phyloP scores from a whole-genome alignment of 1,284 basidiomycete species.

The Ceratobasidium sp. region DNA sequence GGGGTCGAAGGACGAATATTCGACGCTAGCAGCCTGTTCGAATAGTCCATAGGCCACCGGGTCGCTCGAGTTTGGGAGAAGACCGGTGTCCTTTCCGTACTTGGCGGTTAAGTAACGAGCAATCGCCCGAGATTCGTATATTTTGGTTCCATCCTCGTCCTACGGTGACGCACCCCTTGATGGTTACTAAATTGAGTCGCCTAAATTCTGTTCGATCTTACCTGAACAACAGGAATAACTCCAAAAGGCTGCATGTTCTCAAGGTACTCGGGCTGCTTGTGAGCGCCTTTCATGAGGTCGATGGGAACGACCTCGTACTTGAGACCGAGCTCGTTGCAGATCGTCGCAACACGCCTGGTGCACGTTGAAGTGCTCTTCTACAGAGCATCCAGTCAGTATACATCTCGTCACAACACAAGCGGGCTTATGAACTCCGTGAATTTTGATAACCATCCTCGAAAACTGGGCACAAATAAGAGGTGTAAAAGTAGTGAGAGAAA shows the following conservation, averaged over 20 bases:
- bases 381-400: not conserved
- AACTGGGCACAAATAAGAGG: not conserved
- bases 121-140: conserved; percentile 57
- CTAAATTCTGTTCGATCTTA: too few relatives aligned
- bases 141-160: conserved; percentile 37
- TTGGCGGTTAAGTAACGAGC: conserved; percentile 53
- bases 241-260: conserved; percentile 47
- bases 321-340: conserved; percentile 41
- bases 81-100: conserved; percentile 47
- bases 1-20: conserved; percentile 57
- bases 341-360: conserved; percentile 44
- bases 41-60: conserved; percentile 53
- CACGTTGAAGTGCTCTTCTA: conserved; percentile 32
- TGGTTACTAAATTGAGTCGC: too few relatives aligned
- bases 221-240: conserved; percentile 41
- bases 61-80: conserved; percentile 48
- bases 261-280: conserved; percentile 43
- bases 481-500: not conserved
- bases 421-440: conserved; percentile 1
- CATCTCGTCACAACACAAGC: not conserved
- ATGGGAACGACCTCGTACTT: conserved; percentile 14
- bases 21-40: conserved; percentile 56
- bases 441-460: conserved; percentile 3
- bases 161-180: too few relatives aligned
- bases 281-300: conserved; percentile 19